These are phyloP conservation scores for Malus fusca DNA, from an alignment of 306 rosid species.

Conservation along the genomic window DNA sequence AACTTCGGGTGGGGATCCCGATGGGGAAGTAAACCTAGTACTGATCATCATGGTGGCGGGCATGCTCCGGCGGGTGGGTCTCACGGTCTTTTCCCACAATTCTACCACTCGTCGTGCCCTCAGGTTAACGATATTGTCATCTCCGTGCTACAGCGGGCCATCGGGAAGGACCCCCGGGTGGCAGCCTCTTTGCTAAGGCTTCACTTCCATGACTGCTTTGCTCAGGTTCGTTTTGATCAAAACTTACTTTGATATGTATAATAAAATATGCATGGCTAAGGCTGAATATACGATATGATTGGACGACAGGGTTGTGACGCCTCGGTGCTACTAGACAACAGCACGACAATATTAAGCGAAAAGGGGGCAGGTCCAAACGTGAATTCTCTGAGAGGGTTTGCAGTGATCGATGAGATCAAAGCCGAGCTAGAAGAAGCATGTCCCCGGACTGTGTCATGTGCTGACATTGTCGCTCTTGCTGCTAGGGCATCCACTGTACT, in stretches of 20 bases:
- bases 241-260: too few species aligned
- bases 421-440: slow-evolving; percentile 63
- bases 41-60: slow-evolving; percentile 9
- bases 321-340: slow-evolving; percentile 60
- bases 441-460: slow-evolving; percentile 73
- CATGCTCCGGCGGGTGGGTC: slow-evolving; percentile 32
- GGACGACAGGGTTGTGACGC: slow-evolving; percentile 66
- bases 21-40: not conserved
- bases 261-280: not conserved
- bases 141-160: slow-evolving; percentile 65
- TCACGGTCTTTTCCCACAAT: slow-evolving; percentile 52
- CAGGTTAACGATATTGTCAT: slow-evolving; percentile 71
- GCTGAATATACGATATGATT: not conserved
- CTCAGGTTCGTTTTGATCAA: slow-evolving; percentile 32
- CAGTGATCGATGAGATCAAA: slow-evolving; percentile 75
- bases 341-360: slow-evolving; percentile 44
- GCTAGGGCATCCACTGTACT: slow-evolving; percentile 68
- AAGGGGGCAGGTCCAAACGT: slow-evolving; percentile 63
- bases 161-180: slow-evolving; percentile 44
- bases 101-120: slow-evolving; percentile 70
- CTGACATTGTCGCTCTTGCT: slow-evolving; percentile 79
- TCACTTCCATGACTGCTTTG: slow-evolving; percentile 82
- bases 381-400: slow-evolving; percentile 65
- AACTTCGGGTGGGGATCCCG: slow-evolving; percentile 43
- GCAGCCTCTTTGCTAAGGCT: slow-evolving; percentile 83